A percentile compares a stretch with the other conserved stretches of the same genome.
phyloP scores from a whole-genome alignment of 441 rosid species.

The Pelargonium myrrhifolium region DNA sequence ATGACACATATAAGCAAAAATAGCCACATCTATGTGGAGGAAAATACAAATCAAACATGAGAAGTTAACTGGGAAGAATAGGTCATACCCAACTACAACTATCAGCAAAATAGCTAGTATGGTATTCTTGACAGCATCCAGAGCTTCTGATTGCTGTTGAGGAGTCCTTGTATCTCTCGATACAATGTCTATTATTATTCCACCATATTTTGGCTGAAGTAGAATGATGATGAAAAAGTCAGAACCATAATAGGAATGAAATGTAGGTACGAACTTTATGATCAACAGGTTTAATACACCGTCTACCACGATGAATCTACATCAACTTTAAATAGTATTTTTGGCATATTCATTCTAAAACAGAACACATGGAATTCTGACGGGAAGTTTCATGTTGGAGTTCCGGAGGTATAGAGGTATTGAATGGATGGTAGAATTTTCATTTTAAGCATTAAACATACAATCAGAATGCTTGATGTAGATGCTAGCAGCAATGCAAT shows the following conservation, averaged over 20 bases:
- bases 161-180: conserved; percentile 58
- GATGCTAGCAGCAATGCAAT: conserved; percentile 67
- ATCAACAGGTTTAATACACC: no score
- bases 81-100: conserved; percentile 68
- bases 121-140: conserved; percentile 55
- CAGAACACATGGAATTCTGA: no score
- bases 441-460: conserved; percentile 22
- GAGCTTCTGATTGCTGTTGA: conserved; percentile 56
- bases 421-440: not conserved
- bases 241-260: not conserved
- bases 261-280: no score
- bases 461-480: conserved; percentile 60
- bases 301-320: no score
- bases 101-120: conserved; percentile 57
- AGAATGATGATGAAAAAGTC: not conserved
- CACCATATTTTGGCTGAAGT: conserved; percentile 91
- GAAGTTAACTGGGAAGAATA: conserved; percentile 3
- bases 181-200: conserved; percentile 81
- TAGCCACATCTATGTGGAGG: not conserved
- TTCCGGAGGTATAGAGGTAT: not conserved
- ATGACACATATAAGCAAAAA: conserved; percentile 5
- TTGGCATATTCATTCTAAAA: no score
- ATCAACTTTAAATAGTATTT: no score
- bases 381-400: no score
- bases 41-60: not conserved